Conservation (phyloP, 306 rosid genomes). For the Pyrus pyrifolia region DNA sequence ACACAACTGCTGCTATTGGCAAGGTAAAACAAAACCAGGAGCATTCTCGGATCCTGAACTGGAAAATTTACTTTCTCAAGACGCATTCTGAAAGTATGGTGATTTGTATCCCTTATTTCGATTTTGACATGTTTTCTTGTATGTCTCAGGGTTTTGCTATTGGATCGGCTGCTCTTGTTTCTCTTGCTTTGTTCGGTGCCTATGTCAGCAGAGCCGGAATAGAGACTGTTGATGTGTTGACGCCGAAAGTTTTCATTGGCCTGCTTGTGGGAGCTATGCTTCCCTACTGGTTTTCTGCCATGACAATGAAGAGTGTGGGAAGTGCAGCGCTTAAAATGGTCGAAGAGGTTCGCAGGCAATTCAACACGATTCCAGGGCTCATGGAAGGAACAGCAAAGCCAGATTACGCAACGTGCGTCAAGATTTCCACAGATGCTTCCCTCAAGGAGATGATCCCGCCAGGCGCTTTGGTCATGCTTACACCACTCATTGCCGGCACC, state of each 20-base stretch:
- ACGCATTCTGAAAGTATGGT: too few relatives aligned
- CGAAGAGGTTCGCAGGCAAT: conserved; percentile 61
- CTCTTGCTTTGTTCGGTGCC: conserved; percentile 67
- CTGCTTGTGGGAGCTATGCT: conserved; percentile 69
- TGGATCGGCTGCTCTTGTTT: conserved; percentile 66
- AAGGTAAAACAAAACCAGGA: conserved; percentile 28
- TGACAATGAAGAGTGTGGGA: conserved; percentile 72
- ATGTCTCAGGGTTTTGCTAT: conserved; percentile 49
- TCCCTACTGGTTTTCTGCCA: conserved; percentile 73
- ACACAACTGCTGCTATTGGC: conserved; percentile 78
- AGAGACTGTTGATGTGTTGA: conserved; percentile 41
- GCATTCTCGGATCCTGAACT: not conserved
- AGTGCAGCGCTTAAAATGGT: conserved; percentile 78
- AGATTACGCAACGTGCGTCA: conserved; percentile 61
- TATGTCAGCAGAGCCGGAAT: conserved; percentile 62
- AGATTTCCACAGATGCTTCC: conserved; percentile 67
- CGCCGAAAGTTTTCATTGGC: conserved; percentile 65
- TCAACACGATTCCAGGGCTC: conserved; percentile 48
- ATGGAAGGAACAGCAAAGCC: conserved; percentile 62
- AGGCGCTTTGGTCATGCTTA: conserved; percentile 55
- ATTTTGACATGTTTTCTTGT: not conserved
- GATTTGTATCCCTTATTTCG: not conserved
- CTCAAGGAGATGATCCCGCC: conserved; percentile 73
- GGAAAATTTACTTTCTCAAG: too few relatives aligned
- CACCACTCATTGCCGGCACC: conserved; percentile 67